Evolutionary conservation across 1,139 yeast species (phyloP).

Genomic region (Candida buenavistaensis): DNA sequence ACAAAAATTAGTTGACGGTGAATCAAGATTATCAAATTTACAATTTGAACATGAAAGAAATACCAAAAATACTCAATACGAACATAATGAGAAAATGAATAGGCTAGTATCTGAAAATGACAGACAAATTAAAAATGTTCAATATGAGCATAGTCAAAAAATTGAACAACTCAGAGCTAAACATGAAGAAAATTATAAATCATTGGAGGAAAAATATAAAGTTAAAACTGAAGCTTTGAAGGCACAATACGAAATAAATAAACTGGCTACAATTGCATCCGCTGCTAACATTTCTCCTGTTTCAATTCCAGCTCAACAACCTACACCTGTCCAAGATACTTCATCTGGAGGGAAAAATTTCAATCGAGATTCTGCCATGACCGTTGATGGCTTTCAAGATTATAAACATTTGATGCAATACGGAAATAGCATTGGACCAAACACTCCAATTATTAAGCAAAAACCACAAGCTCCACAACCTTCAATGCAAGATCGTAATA

Average conservation of each 20-base stretch:
- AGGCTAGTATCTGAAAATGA: too few relatives aligned
- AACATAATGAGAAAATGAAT: constrained; percentile 13
- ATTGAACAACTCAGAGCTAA: constrained; percentile 9
- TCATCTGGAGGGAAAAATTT: constrained; percentile 1
- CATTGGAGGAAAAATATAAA: constrained; percentile 12
- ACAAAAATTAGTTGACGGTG: constrained; percentile 10
- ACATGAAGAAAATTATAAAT: constrained; percentile 4
- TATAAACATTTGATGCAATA: constrained; percentile 46
- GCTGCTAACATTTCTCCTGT: constrained; percentile 9
- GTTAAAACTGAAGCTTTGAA: constrained; percentile 12
- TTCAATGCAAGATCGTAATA: constrained; percentile 3
- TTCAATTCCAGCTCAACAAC: constrained; percentile 14
- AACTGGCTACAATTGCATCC: constrained; percentile 3
- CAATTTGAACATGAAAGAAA: constrained; percentile 12
- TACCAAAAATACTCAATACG: constrained; percentile 9
- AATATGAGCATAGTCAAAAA: too few relatives aligned
- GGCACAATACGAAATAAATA: constrained; percentile 6
- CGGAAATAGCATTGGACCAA: constrained; percentile 24
- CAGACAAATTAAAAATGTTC: too few relatives aligned
- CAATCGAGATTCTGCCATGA: constrained; percentile 17
- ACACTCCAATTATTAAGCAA: constrained; percentile 5
- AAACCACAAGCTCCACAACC: constrained; percentile 4
- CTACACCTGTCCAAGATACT: constrained; percentile 11
- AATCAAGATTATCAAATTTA: constrained; percentile 11
- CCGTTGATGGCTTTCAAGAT: constrained; percentile 38